Evolutionary conservation across 139 green algal genomes (phyloP).

Genomic region (Edaphochlamys debaryana): DNA sequence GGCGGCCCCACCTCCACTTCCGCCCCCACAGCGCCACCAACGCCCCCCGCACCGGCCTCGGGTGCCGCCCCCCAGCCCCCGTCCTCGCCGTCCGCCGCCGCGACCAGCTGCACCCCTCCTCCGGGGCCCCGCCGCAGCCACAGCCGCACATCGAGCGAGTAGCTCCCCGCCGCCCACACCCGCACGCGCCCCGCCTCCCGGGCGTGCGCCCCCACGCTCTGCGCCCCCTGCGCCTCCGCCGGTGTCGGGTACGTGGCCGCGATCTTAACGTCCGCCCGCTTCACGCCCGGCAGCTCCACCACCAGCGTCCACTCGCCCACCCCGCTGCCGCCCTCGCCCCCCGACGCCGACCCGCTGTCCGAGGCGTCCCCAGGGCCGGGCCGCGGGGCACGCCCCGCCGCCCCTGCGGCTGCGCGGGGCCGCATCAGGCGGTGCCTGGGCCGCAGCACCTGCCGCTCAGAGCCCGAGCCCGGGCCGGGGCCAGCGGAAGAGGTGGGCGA

Average conservation of each 20-base stretch:
- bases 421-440: neutral
- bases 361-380: too few species aligned
- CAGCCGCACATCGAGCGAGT: constrained; percentile 19
- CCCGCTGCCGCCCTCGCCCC: neutral
- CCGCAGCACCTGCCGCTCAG: neutral
- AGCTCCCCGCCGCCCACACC: constrained; percentile 4
- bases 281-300: constrained; percentile 6
- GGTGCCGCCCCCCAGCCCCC: too few species aligned
- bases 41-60: too few species aligned
- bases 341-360: too few species aligned
- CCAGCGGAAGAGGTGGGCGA: neutral
- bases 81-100: too few species aligned
- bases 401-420: neutral
- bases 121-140: neutral
- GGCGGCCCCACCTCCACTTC: too few species aligned
- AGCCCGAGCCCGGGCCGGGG: neutral
- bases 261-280: constrained; percentile 1
- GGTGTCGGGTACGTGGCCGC: neutral
- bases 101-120: too few species aligned
- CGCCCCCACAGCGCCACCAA: too few species aligned
- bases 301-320: neutral
- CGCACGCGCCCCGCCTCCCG: neutral
- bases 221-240: neutral
- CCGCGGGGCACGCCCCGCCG: too few species aligned
- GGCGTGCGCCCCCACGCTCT: too few species aligned